Conservation (phyloP, 116 monocot species). For the Iris pallida region DNA sequence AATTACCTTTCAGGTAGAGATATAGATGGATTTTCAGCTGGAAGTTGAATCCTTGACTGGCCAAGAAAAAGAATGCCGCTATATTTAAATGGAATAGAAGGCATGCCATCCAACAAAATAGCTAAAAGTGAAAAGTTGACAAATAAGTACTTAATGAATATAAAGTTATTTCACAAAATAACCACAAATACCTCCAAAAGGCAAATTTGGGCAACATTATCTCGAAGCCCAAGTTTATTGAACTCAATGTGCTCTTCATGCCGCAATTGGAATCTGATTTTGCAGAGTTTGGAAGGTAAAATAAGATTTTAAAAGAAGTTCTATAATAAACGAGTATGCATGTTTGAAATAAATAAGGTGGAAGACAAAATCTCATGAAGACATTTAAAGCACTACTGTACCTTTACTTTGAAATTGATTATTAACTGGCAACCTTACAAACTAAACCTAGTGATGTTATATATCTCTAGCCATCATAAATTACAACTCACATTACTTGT, state of each 20-base stretch:
- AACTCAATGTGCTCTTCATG: slow-evolving; percentile 88
- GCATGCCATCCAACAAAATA: slow-evolving; percentile 11
- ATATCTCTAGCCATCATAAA: too few relatives aligned
- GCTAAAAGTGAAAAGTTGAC: neutral
- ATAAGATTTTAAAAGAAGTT: neutral
- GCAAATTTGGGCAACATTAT: slow-evolving; percentile 98
- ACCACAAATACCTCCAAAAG: slow-evolving; percentile 65
- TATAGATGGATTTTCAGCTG: slow-evolving; percentile 20
- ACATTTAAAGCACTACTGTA: too few relatives aligned
- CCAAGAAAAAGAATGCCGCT: slow-evolving; percentile 27
- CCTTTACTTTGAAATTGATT: too few relatives aligned
- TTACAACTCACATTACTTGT: too few relatives aligned
- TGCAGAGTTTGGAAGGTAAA: neutral
- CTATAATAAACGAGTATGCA: neutral
- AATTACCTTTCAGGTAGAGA: slow-evolving; percentile 44
- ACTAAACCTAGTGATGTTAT: too few relatives aligned
- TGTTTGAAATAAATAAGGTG: too few relatives aligned
- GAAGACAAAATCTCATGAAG: too few relatives aligned
- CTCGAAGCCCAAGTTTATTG: slow-evolving; percentile 76
- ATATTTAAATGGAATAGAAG: slow-evolving; percentile 22
- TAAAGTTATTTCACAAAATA: neutral
- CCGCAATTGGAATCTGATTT: slow-evolving; percentile 54
- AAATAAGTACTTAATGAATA: neutral
- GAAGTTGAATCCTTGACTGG: slow-evolving; percentile 51
- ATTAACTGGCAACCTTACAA: too few relatives aligned